Percentiles rank a stretch among this genome's conserved stretches.
phyloP scores from a whole-genome alignment of 208 protist species.

The Strigomonas galati region DNA sequence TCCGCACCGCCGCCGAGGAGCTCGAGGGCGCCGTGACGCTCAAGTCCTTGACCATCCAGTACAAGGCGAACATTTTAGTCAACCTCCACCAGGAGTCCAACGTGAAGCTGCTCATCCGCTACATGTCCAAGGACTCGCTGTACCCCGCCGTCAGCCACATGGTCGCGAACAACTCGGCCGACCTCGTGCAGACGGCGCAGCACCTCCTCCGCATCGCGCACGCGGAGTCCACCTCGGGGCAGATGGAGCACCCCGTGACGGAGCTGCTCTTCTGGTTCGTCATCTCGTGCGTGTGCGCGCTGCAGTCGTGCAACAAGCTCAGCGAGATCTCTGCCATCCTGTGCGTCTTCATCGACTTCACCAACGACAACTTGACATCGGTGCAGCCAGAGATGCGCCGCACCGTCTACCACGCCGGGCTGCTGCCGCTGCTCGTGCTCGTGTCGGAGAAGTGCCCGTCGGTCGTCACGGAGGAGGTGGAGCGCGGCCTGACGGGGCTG shows the following conservation, averaged over 20 bases:
- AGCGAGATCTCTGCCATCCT: constrained; percentile 9
- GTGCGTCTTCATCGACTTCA: constrained; percentile 1
- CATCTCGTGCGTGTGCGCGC: constrained; percentile 41
- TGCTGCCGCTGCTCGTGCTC: constrained; percentile 63
- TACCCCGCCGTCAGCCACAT: constrained; percentile 45
- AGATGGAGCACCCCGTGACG: constrained; percentile 24
- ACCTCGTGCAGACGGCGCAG: constrained; percentile 24
- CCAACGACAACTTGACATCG: constrained; percentile 2
- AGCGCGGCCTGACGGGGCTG: constrained; percentile 34
- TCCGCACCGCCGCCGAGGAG: constrained; percentile 37
- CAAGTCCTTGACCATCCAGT: constrained; percentile 48
- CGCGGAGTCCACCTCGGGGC: constrained; percentile 23
- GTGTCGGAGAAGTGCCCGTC: constrained; percentile 59
- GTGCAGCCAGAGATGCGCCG: constrained; percentile 18
- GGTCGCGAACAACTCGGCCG: constrained; percentile 20
- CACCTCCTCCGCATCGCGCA: constrained; percentile 29
- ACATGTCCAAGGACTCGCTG: constrained; percentile 38
- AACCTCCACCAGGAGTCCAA: constrained; percentile 38
- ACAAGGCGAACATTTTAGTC: constrained; percentile 62
- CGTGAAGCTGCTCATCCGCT: constrained; percentile 21
- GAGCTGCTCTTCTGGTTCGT: constrained; percentile 71
- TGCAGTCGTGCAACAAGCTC: constrained; percentile 15
- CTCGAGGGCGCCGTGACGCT: constrained; percentile 42
- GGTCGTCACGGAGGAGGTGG: constrained; percentile 29
- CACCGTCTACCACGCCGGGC: constrained; percentile 60